These are phyloP conservation scores for Trichophyton equinum DNA, from an alignment of 2,329 filamentous ascomycete species.

Conservation along the genomic window DNA sequence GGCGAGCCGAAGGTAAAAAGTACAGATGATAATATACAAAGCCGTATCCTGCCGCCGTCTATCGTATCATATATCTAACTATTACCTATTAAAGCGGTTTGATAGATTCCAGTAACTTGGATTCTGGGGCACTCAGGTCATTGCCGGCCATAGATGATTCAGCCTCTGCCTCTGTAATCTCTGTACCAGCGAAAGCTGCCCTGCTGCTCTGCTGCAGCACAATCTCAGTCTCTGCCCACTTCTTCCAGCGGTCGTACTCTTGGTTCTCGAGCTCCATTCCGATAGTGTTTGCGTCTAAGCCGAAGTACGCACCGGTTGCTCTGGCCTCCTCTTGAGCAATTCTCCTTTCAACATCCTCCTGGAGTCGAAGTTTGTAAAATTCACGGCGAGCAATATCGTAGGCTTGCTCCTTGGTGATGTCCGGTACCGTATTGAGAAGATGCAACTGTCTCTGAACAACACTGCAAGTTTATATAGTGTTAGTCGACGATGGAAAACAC, in stretches of 20 bases:
- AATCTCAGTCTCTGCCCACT: conserved; percentile 53
- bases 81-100: background rate
- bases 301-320: conserved; percentile 78
- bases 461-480: conserved; percentile 37
- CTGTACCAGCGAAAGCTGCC: conserved; percentile 30
- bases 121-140: background rate
- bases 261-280: conserved; percentile 72
- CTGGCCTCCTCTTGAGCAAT: conserved; percentile 80
- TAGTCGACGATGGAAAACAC: background rate
- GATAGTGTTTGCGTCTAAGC: conserved; percentile 59
- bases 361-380: conserved; percentile 74
- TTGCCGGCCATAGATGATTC: background rate
- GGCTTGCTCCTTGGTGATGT: conserved; percentile 52
- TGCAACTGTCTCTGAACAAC: conserved; percentile 86
- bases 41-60: background rate
- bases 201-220: conserved; percentile 36
- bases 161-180: conserved; percentile 3
- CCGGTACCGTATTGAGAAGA: conserved; percentile 55
- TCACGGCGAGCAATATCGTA: conserved; percentile 83
- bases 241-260: conserved; percentile 73
- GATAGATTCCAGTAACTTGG: background rate
- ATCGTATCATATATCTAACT: background rate
- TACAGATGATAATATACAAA: conserved; percentile 1
- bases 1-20: background rate
- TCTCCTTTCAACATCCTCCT: conserved; percentile 68